A percentile compares a stretch with the other conserved stretches of the same genome.
These are phyloP conservation scores for Calonectria ilicicola DNA, from an alignment of 2,329 filamentous ascomycete species.

Conservation along the genomic window DNA sequence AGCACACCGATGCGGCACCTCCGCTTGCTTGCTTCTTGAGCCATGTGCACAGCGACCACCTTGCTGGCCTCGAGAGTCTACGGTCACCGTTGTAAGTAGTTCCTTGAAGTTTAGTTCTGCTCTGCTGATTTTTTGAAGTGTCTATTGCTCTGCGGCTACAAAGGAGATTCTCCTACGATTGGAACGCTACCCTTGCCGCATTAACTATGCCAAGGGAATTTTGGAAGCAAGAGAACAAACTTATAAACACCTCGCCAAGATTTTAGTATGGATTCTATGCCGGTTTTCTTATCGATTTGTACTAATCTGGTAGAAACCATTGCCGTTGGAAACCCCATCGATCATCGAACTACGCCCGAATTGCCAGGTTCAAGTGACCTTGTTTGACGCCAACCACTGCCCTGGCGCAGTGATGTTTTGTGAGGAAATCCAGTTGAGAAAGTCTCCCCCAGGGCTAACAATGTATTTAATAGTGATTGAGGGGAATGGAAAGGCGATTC, in stretches of 20 bases:
- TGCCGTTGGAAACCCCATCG: slow-evolving; percentile 86
- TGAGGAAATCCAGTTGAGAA: slow-evolving; percentile 47
- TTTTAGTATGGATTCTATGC: slow-evolving; percentile 64
- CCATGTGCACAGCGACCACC: slow-evolving; percentile 93
- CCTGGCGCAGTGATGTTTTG: slow-evolving; percentile 90
- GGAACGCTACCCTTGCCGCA: slow-evolving; percentile 81
- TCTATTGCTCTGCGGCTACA: slow-evolving; percentile 91
- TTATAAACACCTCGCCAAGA: slow-evolving; percentile 79
- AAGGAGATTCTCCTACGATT: slow-evolving; percentile 83
- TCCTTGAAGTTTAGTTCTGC: background rate
- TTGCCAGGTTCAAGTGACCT: slow-evolving; percentile 79
- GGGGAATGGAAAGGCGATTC: slow-evolving; percentile 74
- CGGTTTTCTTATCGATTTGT: accelerated
- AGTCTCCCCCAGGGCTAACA: background rate
- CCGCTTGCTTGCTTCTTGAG: slow-evolving; percentile 89
- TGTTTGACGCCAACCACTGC: slow-evolving; percentile 94
- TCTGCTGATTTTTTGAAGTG: slow-evolving; percentile 50
- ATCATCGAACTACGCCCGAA: slow-evolving; percentile 78
- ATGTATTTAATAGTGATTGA: slow-evolving; percentile 72
- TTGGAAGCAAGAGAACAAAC: slow-evolving; percentile 80
- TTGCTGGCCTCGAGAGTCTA: slow-evolving; percentile 82
- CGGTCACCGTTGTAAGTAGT: slow-evolving; percentile 76
- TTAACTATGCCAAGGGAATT: slow-evolving; percentile 84
- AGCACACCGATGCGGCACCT: slow-evolving; percentile 62
- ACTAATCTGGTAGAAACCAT: slow-evolving; percentile 68